Conservation (phyloP, 1,139 yeast species). For the Nakaseomyces sp. region DNA sequence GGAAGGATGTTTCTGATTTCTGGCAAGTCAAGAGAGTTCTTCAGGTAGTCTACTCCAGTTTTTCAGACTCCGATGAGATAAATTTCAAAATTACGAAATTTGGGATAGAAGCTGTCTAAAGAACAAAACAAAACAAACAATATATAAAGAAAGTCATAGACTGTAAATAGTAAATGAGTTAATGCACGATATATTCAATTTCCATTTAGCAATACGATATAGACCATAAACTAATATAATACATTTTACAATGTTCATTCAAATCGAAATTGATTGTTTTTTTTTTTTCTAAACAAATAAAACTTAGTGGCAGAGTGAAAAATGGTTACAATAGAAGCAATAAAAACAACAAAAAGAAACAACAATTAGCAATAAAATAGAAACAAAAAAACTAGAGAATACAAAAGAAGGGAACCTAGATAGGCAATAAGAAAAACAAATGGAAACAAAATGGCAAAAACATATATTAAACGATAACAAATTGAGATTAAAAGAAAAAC, state of each 20-base stretch:
- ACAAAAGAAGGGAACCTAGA: slow-evolving; percentile 1
- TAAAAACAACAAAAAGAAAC: no score
- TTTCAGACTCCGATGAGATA: slow-evolving; percentile 19
- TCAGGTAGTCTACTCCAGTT: slow-evolving; percentile 36
- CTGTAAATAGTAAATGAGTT: neutral
- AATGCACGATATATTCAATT: neutral
- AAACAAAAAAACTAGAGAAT: neutral
- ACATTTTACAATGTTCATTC: no score
- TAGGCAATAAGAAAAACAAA: neutral
- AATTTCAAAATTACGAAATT: slow-evolving; percentile 26
- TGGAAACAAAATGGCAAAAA: no score
- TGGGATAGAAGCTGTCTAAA: slow-evolving; percentile 25
- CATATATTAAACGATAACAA: no score
- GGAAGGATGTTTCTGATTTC: slow-evolving; percentile 22
- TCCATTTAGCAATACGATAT: neutral
- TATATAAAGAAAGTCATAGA: neutral
- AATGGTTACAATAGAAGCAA: no score
- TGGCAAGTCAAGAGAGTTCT: slow-evolving; percentile 33
- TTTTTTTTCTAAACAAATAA: no score
- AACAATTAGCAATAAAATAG: no score
- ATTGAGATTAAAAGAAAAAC: no score
- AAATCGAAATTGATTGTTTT: no score
- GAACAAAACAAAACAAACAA: neutral
- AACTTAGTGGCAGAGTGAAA: no score
- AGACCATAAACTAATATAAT: no score